Evolutionary conservation across 2,329 filamentous ascomycete species (phyloP), one percentile per base, ranked within the genome.

Genomic region (Chrysoporthe cubensis): DNA sequence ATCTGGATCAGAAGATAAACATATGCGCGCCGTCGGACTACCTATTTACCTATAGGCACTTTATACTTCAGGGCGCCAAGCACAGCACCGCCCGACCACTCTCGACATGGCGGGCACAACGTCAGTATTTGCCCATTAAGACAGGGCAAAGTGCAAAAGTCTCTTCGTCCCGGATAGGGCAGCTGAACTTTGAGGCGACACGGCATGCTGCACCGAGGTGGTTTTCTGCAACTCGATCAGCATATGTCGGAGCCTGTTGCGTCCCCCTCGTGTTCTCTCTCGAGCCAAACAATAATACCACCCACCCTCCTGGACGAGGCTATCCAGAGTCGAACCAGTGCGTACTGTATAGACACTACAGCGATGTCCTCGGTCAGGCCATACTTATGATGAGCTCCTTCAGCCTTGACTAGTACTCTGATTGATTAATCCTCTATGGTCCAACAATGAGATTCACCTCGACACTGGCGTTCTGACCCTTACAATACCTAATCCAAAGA

Each of bases 201-300:
- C 57, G 37, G 42, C n/a, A 60, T 60, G 57, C n/a, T 60, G 57
- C 42, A 60, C 18, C n/a, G n/a, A 40, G 9, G 57, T 43, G n/a
- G 37, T 26, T 32, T n/a, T 44, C 37, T 60, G 57, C 57, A 60
- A 58, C 32, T 58, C n/a, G 13, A 26, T 14, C 42, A 60, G 57
- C 14, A 6, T 13, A 34, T 21, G 21, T 16, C 21, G 4, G 21
- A 54, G 50, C 21, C 50, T 54, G 21, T 40, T 21, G 37, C n/a
- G 37, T 43, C 40, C 11, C 9, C 40, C 57, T 48, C 43, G 59
- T 26, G 59, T 18, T 48, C 26, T n/a, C 37, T n/a, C 40, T 60
- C 34, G 9, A 21, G 40, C 42, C 42, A 21, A 46, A 1, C 42
- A 46, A 61, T 48, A 61, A 18, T 46, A 61, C 59, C 43, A 61